These are phyloP conservation scores for Phylloporus arenicola DNA, from an alignment of 768 basidiomycete genomes.

Conservation along the genomic window DNA sequence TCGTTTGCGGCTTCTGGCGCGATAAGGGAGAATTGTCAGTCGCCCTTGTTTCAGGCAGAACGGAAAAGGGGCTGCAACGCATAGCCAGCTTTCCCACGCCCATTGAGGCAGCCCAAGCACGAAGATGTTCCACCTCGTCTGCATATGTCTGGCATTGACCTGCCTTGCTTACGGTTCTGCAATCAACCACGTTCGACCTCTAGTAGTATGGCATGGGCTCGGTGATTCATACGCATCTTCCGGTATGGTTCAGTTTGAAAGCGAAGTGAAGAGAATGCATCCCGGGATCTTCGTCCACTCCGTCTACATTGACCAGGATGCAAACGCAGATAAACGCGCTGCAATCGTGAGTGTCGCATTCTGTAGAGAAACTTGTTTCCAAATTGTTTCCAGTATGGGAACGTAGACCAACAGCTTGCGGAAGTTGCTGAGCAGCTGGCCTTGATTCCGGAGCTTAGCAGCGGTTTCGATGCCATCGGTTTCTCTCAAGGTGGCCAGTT, in stretches of 20 bases:
- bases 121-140: constrained; percentile 12
- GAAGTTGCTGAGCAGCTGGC: constrained; percentile 60
- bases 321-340: constrained; percentile 60
- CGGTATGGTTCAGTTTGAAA: constrained; percentile 65
- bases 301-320: constrained; percentile 58
- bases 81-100: background rate
- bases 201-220: constrained; percentile 78
- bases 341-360: constrained; percentile 55
- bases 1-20: too few species aligned
- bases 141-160: constrained; percentile 14
- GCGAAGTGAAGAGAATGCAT: constrained; percentile 54
- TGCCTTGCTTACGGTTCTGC: constrained; percentile 9
- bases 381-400: constrained; percentile 55
- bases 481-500: constrained; percentile 91
- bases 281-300: constrained; percentile 76
- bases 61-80: background rate
- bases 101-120: background rate
- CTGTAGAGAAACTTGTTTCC: background rate
- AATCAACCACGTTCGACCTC: constrained; percentile 37
- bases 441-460: constrained; percentile 54
- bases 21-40: too few species aligned
- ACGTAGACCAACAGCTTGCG: constrained; percentile 65
- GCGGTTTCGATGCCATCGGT: constrained; percentile 82
- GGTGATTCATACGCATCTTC: constrained; percentile 74
- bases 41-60: too few species aligned